Evolutionary conservation across 2,329 filamentous ascomycete genomes (phyloP), one percentile per base, ranked within the genome.

Genomic region (Phialocephala sp.): DNA sequence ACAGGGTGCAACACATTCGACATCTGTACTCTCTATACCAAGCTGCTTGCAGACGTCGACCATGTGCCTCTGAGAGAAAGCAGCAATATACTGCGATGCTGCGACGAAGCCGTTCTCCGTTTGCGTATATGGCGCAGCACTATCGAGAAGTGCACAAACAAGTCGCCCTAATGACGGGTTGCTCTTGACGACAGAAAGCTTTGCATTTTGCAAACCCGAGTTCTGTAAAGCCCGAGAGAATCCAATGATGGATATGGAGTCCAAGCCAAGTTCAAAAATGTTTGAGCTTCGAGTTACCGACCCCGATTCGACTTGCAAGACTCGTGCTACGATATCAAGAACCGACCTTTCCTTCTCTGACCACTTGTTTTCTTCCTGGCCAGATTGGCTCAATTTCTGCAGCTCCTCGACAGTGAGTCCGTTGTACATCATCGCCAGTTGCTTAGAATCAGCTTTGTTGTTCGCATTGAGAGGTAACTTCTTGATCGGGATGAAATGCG

Each of bases 181-280:
- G 65, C 84, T 87, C 77, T 97, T 85, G 4, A 97, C 81, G 0
- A 86, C 70, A 0, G 91, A 87, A 1, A 92, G 85, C 8, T 85
- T 87, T 0, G 87, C 88, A 15, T 82, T 79, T 1, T 73, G 39
- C 60, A 93, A 85, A 0, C 92, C 91, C 1, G 80, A 80, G 2
- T 83, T 80, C 70, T 87, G 91, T 15, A 97, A 80, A 14, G 83
- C 77, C 5, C 84, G 82, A 0, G 90, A 84, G 36, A 97, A 83
- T 8, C 87, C 84, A 55, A 96, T 88, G 0, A 90, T 91, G 0
- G 92, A 93, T 18, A 97, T 93, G 0, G 94, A 97, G 73, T 97
- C 94, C 27, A 97, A 83, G 0, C 94, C 94, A 1, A 97, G 81
- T 69, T 97, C 92, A 71, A 95, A 97, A 20, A 97, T 86, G 66